Percentiles rank a stretch among this genome's conserved stretches.
These are phyloP conservation scores for Nicotiana knightiana DNA, from an alignment of 257 asterid species.

Conservation along the genomic window DNA sequence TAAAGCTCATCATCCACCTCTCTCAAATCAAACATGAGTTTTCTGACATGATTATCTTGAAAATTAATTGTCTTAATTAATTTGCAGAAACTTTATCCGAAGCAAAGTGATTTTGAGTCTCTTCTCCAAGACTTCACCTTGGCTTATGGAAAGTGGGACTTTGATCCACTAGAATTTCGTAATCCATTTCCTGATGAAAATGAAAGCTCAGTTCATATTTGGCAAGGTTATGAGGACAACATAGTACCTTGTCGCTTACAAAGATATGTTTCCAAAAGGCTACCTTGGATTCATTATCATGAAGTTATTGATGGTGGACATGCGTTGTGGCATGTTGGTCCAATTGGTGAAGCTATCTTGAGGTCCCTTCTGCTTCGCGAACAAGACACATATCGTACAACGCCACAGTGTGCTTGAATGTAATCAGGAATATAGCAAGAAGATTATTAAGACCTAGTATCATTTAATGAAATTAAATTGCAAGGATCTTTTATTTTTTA, in stretches of 20 bases:
- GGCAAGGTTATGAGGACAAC: conserved; percentile 47
- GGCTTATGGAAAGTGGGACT: conserved; percentile 87
- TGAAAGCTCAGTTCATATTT: conserved; percentile 30
- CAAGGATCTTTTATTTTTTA: too few relatives aligned
- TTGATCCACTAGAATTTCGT: conserved; percentile 64
- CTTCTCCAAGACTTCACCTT: conserved; percentile 61
- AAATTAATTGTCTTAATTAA: neutral
- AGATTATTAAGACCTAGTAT: too few relatives aligned
- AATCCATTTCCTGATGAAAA: conserved; percentile 36
- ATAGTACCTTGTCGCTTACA: conserved; percentile 38
- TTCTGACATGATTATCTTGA: neutral
- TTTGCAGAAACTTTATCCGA: conserved; percentile 19
- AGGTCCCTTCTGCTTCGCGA: conserved; percentile 67
- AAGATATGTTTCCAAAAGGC: conserved; percentile 47
- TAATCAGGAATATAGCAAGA: neutral
- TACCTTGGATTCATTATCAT: conserved; percentile 86
- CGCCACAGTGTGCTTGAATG: conserved; percentile 22
- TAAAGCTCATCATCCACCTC: neutral
- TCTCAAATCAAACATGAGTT: neutral
- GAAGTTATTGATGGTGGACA: conserved; percentile 86
- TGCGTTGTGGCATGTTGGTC: conserved; percentile 63
- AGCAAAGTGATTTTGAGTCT: conserved; percentile 48
- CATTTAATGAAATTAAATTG: conserved; percentile 9
- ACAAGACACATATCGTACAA: conserved; percentile 39
- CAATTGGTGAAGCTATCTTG: conserved; percentile 75